A percentile compares a stretch with the other conserved stretches of the same genome.
Evolutionary conservation across 1,139 yeast species (phyloP).

Genomic region (Geotrichum cucujoidarum): DNA sequence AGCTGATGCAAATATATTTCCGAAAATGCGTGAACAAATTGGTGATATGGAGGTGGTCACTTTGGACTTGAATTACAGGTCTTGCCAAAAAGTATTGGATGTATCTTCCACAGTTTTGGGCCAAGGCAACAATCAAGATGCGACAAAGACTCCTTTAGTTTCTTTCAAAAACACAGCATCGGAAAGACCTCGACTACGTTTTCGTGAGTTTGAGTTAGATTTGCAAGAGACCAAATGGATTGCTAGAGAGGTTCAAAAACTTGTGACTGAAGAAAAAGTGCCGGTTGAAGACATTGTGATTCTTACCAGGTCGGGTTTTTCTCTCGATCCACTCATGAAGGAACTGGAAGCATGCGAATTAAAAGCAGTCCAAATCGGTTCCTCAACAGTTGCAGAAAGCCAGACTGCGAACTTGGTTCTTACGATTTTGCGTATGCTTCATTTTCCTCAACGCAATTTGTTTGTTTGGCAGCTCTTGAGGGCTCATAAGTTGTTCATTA

Average conservation of each 20-base stretch:
- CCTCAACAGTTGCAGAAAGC: conserved; percentile 12
- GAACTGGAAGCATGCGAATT: conserved; percentile 1
- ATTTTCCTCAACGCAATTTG: conserved; percentile 13
- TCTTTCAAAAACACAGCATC: too few relatives aligned
- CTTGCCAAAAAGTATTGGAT: conserved; percentile 61
- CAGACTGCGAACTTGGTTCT: conserved; percentile 13
- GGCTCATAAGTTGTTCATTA: conserved; percentile 9
- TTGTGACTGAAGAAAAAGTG: not conserved
- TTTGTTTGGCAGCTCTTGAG: conserved; percentile 14
- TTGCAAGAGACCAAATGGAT: conserved; percentile 11
- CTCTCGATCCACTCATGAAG: conserved; percentile 2
- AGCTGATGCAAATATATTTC: conserved; percentile 51
- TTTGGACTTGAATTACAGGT: conserved; percentile 71
- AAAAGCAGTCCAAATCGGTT: conserved; percentile 14
- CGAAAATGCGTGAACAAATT: conserved; percentile 50
- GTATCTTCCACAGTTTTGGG: conserved; percentile 64
- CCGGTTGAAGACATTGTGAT: conserved; percentile 15
- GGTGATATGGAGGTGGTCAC: conserved; percentile 39
- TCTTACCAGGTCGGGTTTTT: conserved; percentile 9
- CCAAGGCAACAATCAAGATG: conserved; percentile 51
- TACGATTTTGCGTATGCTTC: conserved; percentile 13
- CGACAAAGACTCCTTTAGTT: too few relatives aligned
- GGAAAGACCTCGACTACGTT: too few relatives aligned
- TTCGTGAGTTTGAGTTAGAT: conserved; percentile 1
- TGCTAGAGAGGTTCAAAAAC: conserved; percentile 1